Base-by-base conservation (phyloP, 202 grass and related monocot genomes). In the Cymbopogon flexuosus region DNA sequence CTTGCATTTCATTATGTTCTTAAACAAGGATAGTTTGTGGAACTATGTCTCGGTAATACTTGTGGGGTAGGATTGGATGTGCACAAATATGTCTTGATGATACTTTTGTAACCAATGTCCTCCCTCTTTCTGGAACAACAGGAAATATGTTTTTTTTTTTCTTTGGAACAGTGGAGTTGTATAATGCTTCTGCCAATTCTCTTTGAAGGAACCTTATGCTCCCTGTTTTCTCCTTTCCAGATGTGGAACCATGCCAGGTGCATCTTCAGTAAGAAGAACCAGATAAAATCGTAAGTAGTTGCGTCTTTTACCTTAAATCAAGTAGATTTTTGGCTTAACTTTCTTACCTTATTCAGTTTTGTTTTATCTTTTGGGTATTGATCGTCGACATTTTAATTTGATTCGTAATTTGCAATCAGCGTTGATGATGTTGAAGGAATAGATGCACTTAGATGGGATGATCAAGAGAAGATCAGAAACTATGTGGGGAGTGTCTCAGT, bases 371-470 rank as follows among this genome's bases (percentile, higher is more conserved):
- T 58, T 56, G 22, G 70, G n/a, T 65, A 58, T 73, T 62, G 15
- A 83, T 5, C 2, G 1, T 51, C 23, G 15, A 45, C 62, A 56
- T 78, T 80, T 66, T 76, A 49, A 89, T 40, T 51, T 42, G 15
- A 69, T 66, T 61, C 5, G 29, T 89, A 29, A 19, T 65, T 11
- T 75, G 39, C 59, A 59, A 82, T 70, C 76, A 97, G 94, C 54
- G 67, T 91, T 64, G 92, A 92, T 84, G 94, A 97, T 80, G 92
- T 97, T 68, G 90, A 94, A 78, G 94, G 94, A 83, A 89, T 94
- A 56, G 94, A 97, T 63, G 64, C 82, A 52, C 88, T 97, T 77
- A 85, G 94, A 72, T 97, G 94, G 94, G 94, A 94, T 73, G 94
- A 97, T 77, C 94, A 97, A 70, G 83, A 97, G 57, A 93, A 84